Conservation (phyloP, 805 yeast species). For the Ogataea ramenticola region DNA sequence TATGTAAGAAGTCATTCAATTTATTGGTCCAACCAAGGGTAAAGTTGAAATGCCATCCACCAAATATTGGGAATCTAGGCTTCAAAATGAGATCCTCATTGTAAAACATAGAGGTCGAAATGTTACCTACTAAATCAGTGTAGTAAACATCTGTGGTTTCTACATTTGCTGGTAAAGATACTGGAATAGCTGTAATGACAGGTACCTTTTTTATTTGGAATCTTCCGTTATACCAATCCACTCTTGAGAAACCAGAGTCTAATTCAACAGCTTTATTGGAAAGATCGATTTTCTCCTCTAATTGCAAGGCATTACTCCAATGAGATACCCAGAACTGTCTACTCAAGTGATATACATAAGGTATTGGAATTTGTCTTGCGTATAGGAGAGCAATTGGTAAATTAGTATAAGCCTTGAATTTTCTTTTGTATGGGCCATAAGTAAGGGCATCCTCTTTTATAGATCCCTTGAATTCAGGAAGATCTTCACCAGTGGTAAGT, state of each 20-base stretch:
- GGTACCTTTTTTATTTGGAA: conserved; percentile 44
- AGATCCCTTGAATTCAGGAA: conserved; percentile 22
- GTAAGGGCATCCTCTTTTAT: conserved; percentile 34
- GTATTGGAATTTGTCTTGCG: conserved; percentile 59
- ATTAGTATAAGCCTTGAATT: conserved; percentile 37
- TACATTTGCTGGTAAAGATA: conserved; percentile 39
- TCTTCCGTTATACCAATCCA: conserved; percentile 62
- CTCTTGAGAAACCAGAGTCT: conserved; percentile 67
- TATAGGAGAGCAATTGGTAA: conserved; percentile 51
- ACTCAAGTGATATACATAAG: conserved; percentile 49
- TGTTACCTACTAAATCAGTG: conserved; percentile 90
- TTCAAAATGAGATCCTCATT: conserved; percentile 46
- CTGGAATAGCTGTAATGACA: conserved; percentile 53
- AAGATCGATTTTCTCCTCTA: conserved; percentile 83
- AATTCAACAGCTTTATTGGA: conserved; percentile 70
- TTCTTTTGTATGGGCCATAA: conserved; percentile 46
- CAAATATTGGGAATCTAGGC: conserved; percentile 93
- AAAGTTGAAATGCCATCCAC: conserved; percentile 94
- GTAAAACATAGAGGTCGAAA: conserved; percentile 58
- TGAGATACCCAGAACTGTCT: conserved; percentile 89
- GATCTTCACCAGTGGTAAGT: conserved; percentile 3
- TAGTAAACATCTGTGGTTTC: conserved; percentile 61
- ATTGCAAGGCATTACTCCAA: conserved; percentile 60
- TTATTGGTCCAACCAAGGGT: conserved; percentile 88
- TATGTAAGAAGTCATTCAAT: conserved; percentile 45